Evolutionary conservation across 2,329 filamentous ascomycete species (phyloP).

Genomic region (Aspergillus caelatus): DNA sequence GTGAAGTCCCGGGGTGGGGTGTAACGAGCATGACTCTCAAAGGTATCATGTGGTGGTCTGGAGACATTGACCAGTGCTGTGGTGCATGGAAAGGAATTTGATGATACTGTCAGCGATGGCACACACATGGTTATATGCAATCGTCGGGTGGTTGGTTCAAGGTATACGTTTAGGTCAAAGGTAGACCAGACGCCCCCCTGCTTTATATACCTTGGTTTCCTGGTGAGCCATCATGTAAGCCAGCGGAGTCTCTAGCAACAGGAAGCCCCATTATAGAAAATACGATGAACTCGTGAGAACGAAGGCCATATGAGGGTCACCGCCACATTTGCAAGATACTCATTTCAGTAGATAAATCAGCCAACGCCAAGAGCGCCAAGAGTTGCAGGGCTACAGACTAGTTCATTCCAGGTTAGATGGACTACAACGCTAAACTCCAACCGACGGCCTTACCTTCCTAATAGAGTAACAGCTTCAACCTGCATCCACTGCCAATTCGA

Average conservation of each 20-base stretch:
- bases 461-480: not conserved
- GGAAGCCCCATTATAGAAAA: not conserved
- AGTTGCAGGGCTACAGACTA: too few species aligned
- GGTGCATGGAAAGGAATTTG: not conserved
- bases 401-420: too few species aligned
- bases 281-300: not conserved
- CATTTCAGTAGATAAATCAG: not conserved
- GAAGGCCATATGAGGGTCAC: not conserved
- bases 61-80: not conserved
- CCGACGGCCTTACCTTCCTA: not conserved
- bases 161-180: not conserved
- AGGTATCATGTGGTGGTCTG: not conserved
- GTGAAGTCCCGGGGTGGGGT: slow-evolving; percentile 2
- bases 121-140: not conserved
- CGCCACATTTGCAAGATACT: not conserved
- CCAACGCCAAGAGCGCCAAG: not conserved
- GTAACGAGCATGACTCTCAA: not conserved
- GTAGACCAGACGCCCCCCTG: not conserved
- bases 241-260: not conserved
- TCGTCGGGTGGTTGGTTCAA: not conserved
- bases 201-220: not conserved
- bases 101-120: not conserved
- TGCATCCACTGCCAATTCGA: not conserved
- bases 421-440: too few species aligned
- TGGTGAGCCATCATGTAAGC: not conserved